These are phyloP conservation scores for Dispira parvispora DNA, from an alignment of 192 early-diverging fungal species.

Conservation along the genomic window DNA sequence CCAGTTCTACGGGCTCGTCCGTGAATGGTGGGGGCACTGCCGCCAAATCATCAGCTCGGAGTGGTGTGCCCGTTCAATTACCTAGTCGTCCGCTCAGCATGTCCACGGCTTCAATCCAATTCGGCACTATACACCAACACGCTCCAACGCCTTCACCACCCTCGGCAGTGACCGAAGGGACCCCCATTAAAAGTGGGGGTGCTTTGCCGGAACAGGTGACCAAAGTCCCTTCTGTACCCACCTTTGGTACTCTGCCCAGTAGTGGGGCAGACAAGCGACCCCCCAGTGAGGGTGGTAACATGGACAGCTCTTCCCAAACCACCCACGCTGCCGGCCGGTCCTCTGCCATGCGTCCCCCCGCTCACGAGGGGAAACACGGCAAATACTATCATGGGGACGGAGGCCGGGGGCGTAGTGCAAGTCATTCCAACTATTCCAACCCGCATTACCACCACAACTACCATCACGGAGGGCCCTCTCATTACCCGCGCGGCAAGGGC, in stretches of 20 bases:
- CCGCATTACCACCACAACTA: background rate
- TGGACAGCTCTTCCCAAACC: slow-evolving; percentile 12
- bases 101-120: slow-evolving; percentile 23
- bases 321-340: slow-evolving; percentile 11
- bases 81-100: background rate
- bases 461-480: background rate
- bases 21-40: background rate
- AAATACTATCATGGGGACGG: slow-evolving; percentile 1
- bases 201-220: slow-evolving; percentile 17
- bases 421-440: slow-evolving; percentile 8
- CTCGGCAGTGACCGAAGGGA: slow-evolving; percentile 8
- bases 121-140: slow-evolving; percentile 27
- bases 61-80: background rate
- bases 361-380: background rate
- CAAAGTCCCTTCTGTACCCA: slow-evolving; percentile 23
- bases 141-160: slow-evolving; percentile 20
- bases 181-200: slow-evolving; percentile 25
- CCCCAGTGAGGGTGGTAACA: slow-evolving; percentile 13
- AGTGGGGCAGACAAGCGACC: background rate
- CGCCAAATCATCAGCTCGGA: background rate
- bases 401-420: slow-evolving; percentile 4
- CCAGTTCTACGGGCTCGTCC: background rate
- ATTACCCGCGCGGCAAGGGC: slow-evolving; percentile 6
- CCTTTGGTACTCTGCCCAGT: slow-evolving; percentile 24
- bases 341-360: background rate